A percentile compares a stretch with the other conserved stretches of the same genome.
phyloP scores from a whole-genome alignment of 116 monocot genomes.

The Trichopus zeylanicus region DNA sequence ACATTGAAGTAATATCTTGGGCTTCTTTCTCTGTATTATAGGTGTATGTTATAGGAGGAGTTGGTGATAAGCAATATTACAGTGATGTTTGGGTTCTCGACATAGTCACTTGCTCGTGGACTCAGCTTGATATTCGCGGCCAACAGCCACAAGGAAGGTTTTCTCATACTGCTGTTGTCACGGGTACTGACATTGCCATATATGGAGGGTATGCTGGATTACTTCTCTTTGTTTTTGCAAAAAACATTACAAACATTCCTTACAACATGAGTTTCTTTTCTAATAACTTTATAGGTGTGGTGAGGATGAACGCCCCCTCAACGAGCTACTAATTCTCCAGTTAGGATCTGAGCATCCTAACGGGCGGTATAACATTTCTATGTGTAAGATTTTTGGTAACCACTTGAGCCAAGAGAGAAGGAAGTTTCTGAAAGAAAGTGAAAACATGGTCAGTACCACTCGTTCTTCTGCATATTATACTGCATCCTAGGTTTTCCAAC shows the following conservation, averaged over 20 bases:
- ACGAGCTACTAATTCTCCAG: conserved; percentile 78
- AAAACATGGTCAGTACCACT: conserved; percentile 29
- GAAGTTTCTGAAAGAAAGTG: conserved; percentile 35
- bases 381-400: conserved; percentile 73
- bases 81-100: conserved; percentile 93
- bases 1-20: background rate
- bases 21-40: conserved; percentile 9
- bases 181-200: conserved; percentile 58
- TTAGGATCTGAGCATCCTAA: conserved; percentile 77
- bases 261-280: background rate
- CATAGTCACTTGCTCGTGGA: conserved; percentile 49
- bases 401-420: conserved; percentile 71
- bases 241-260: background rate
- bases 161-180: conserved; percentile 69
- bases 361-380: conserved; percentile 69
- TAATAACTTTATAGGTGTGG: conserved; percentile 48
- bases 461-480: background rate
- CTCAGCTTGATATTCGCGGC: conserved; percentile 61
- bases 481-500: background rate
- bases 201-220: conserved; percentile 87
- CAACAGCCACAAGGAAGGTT: conserved; percentile 80
- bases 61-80: conserved; percentile 92
- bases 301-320: conserved; percentile 89
- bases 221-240: background rate
- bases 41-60: conserved; percentile 92